Percentiles rank a stretch among this genome's conserved stretches.
These are phyloP conservation scores for Falciphora oryzae DNA, from an alignment of 2,329 filamentous ascomycete genomes.

Conservation along the genomic window DNA sequence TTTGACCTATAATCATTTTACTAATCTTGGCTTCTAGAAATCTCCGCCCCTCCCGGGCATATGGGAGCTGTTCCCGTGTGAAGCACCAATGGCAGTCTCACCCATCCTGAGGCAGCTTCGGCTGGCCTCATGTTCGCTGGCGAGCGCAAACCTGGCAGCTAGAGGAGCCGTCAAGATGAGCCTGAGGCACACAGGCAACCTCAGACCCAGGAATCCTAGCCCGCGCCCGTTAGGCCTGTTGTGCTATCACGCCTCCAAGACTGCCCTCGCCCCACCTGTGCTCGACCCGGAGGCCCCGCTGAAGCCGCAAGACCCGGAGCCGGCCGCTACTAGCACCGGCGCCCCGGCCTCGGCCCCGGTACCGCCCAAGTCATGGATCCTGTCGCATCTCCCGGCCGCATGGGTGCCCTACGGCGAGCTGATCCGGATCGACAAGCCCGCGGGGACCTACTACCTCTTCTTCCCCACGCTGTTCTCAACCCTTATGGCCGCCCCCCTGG, in stretches of 20 bases:
- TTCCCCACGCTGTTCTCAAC: slow-evolving; percentile 83
- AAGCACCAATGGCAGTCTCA: not conserved
- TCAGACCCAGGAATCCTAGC: not conserved
- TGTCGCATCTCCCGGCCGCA: slow-evolving; percentile 62
- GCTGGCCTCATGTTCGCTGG: slow-evolving; percentile 1
- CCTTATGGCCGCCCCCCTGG: slow-evolving; percentile 68
- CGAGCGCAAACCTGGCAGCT: not conserved
- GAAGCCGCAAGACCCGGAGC: not conserved
- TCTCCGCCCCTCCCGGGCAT: not conserved
- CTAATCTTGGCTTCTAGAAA: not conserved
- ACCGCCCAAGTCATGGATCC: slow-evolving; percentile 65
- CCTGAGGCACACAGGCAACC: not conserved
- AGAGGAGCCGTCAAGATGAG: not conserved
- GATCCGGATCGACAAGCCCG: slow-evolving; percentile 73
- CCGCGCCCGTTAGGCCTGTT: not conserved
- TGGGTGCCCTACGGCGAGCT: slow-evolving; percentile 80
- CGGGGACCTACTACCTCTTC: slow-evolving; percentile 79
- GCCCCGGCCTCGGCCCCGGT: slow-evolving; percentile 16
- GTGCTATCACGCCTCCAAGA: not conserved
- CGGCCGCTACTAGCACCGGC: no score
- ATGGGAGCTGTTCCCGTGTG: not conserved
- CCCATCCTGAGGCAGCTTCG: slow-evolving; percentile 2
- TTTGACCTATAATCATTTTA: no score
- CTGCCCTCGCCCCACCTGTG: not conserved
- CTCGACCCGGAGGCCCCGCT: not conserved